Conservation (phyloP, 768 basidiomycete genomes). For the Scleroderma citrinum region DNA sequence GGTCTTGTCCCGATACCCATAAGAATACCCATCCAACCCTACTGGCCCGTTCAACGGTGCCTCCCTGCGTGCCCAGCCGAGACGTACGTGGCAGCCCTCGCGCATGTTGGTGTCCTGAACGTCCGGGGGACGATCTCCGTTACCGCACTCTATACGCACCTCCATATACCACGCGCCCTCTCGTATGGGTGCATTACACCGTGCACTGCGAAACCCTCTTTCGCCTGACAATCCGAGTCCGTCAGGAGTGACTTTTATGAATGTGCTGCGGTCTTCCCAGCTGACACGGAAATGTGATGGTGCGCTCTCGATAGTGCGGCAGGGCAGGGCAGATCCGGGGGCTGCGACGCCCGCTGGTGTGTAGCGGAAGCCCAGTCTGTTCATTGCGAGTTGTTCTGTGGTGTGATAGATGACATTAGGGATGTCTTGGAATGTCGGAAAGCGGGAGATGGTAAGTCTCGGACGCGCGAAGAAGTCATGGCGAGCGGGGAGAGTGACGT, state of each 20-base stretch:
- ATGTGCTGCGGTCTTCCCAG: constrained; percentile 89
- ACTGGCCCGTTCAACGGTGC: constrained; percentile 90
- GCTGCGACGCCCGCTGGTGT: constrained; percentile 71
- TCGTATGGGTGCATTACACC: constrained; percentile 83
- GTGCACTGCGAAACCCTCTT: constrained; percentile 85
- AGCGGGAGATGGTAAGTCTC: constrained; percentile 68
- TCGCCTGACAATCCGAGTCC: constrained; percentile 72
- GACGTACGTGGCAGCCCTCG: constrained; percentile 77
- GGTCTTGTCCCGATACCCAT: constrained; percentile 84
- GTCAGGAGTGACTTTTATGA: constrained; percentile 73
- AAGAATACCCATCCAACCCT: constrained; percentile 91
- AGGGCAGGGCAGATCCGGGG: constrained; percentile 51
- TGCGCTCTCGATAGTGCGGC: constrained; percentile 75
- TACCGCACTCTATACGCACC: constrained; percentile 70
- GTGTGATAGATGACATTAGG: constrained; percentile 49
- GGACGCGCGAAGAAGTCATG: constrained; percentile 66
- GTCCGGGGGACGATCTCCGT: constrained; percentile 46
- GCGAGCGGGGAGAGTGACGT: constrained; percentile 54
- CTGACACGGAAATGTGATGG: constrained; percentile 68
- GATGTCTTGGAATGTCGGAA: constrained; percentile 61
- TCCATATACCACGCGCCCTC: constrained; percentile 96
- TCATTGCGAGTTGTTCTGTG: constrained; percentile 67
- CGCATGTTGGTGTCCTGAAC: constrained; percentile 40
- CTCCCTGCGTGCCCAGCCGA: constrained; percentile 92
- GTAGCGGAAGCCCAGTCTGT: constrained; percentile 76